Base-by-base conservation (phyloP, 768 basidiomycete species). In the Myochromella boudieri region DNA sequence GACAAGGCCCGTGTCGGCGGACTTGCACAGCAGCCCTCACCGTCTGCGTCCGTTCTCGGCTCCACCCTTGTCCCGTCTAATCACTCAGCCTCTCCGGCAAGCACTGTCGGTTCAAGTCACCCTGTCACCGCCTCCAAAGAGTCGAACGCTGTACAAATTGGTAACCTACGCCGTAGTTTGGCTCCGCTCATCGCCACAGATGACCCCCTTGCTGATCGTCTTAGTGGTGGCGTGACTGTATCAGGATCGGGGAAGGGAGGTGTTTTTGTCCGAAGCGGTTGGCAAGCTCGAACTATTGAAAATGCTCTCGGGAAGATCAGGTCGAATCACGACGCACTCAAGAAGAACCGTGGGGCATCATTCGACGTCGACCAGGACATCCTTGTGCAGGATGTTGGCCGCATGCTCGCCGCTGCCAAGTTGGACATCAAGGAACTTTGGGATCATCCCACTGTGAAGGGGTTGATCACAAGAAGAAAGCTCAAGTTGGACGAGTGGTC, bases 401-500 rank as follows among this genome's bases (percentile, higher is more conserved):
- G 71, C 3, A 76, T 87, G 70, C 68, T 91, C 15, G 68, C 73
- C 24, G 69, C 73, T 11, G 77, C 71, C 40, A 76, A 77, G 54
- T 75, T 80, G 14, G 89, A 91, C 59, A 80, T 91, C 59, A 70
- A 74, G 47, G 74, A 81, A 44, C 73, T 93, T 17, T 92, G 90
- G 88, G 69, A 73, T 37, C 83, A 89, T 53, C 78, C 84, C 0
- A 75, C 78, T 7, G 90, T 93, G 42, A 80, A 78, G 58, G 78
- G 74, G 21, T 66, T 91, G 63, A 82, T 90, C 37, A 69, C 70
- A 17, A 82, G 78, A 58, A 75, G 89, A 47, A 81, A 82, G 48
- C 65, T 92, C 39, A 84, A 87, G 58, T 70, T 92, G 41, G 89
- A 92, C 53, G 90, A 93, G 63, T 91, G 89, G 84, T 82, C 87